A percentile compares a stretch with the other conserved stretches of the same genome.
phyloP scores from a whole-genome alignment of 2,329 filamentous ascomycete species.

The Cladophialophora psammophila region DNA sequence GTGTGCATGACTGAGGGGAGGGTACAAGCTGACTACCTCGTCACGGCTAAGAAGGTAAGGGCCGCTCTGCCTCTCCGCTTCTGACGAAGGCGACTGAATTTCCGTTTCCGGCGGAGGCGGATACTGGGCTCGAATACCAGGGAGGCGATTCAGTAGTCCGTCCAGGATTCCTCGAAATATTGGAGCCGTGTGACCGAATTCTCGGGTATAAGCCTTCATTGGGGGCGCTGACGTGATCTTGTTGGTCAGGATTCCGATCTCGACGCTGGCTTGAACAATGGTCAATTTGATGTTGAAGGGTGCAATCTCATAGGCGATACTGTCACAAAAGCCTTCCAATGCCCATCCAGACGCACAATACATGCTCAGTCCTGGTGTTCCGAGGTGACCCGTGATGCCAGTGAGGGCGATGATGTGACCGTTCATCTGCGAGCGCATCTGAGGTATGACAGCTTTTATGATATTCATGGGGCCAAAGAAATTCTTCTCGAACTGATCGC shows the following conservation, averaged over 20 bases:
- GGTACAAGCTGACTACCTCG: conserved; percentile 72
- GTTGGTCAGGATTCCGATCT: conserved; percentile 87
- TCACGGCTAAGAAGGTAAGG: conserved; percentile 37
- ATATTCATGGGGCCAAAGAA: conserved; percentile 97
- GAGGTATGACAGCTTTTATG: conserved; percentile 84
- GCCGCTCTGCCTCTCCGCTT: conserved; percentile 39
- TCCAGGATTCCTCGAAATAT: conserved; percentile 83
- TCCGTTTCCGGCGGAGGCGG: conserved; percentile 41
- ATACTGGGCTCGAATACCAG: conserved; percentile 62
- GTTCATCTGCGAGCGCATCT: conserved; percentile 78
- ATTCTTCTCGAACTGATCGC: conserved; percentile 91
- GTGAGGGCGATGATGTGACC: conserved; percentile 92
- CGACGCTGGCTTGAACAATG: conserved; percentile 93
- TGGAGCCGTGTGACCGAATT: conserved; percentile 73
- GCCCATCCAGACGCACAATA: conserved; percentile 95
- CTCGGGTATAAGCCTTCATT: conserved; percentile 72
- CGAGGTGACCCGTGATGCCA: conserved; percentile 89
- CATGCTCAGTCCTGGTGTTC: conserved; percentile 87
- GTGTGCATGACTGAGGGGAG: conserved; percentile 71
- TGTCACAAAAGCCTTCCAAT: conserved; percentile 92
- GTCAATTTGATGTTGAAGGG: conserved; percentile 97
- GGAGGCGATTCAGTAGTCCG: conserved; percentile 78
- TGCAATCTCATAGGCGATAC: conserved; percentile 92
- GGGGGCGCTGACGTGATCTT: conserved; percentile 83
- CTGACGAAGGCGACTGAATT: conserved; percentile 37